Base-by-base conservation (phyloP, 352 stramenopile genomes). In the Globisporangium iwayamae region DNA sequence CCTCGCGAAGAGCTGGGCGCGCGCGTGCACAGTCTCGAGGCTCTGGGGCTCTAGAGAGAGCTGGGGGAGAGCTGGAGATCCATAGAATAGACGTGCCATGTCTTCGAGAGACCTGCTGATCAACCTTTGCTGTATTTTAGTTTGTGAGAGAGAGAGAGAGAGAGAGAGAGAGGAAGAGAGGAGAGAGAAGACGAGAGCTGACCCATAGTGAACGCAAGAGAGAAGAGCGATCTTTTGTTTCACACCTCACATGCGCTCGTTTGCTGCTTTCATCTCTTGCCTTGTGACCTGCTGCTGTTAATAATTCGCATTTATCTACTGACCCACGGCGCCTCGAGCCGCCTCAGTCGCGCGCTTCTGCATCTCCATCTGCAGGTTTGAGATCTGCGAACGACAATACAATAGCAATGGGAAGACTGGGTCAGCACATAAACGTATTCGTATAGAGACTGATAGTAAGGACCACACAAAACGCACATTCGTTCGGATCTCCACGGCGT, bases 321-420 rank as follows among this genome's bases (percentile, higher is more conserved):
- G 65, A 10, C 72, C 75, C 8, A 87, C 74, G 28, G 81, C 87
- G 55, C 79, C 78, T 34, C 80, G 74, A 30, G 87, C 85, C 16
- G 86, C 87, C 65, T 95, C 88, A 28, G 84, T 81, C 5, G 88
- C 88, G 32, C 81, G 79, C 71, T 91, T 91, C 71, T 94, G 88
- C 88, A 96, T 95, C 60, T 93, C 83, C 86, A 93, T 86, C 71
- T 96, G 86, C 72, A 93, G 80, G 62, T 78, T 78, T 51, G 94
- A 86, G 73, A 98, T 97, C 85, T 93, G 47, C 18, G 38, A 13
- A 28, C 7, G 22, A 56, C 46, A 20, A 13, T 71, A 4, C 52
- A 72, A 56, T 45, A 69, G 32, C 1, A 45, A 25, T 11, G 32
- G n/a, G 50, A 36, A 28, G 30, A 25, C 9, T 11, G 43, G 14